These are phyloP conservation scores for Vaccinium myrtillus DNA, from an alignment of 148 eudicot genomes.

Conservation along the genomic window DNA sequence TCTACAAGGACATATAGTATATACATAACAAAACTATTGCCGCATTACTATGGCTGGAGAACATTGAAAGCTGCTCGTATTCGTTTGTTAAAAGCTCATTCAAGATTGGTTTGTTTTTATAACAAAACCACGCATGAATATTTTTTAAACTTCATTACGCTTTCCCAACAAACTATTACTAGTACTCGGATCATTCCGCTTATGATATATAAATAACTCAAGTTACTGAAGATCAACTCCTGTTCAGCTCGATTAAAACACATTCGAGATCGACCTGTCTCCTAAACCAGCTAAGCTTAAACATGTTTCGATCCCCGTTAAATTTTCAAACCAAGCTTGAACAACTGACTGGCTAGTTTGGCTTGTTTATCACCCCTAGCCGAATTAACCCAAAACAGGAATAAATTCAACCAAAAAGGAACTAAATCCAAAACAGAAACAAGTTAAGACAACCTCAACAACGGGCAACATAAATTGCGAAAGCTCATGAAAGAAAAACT, in stretches of 20 bases:
- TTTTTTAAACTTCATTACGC: not conserved
- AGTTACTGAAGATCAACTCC: not conserved
- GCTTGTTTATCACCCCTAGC: not conserved
- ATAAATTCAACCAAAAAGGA: not conserved
- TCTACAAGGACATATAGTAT: not conserved
- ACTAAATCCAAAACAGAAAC: not conserved
- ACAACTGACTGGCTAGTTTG: not conserved
- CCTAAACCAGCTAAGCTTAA: not conserved
- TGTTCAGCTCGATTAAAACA: not conserved
- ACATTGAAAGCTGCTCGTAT: not conserved
- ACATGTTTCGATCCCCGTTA: not conserved
- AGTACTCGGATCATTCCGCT: not conserved
- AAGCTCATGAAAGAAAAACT: not conserved
- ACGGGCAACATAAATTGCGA: not conserved
- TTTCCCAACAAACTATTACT: not conserved
- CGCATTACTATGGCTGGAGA: no score
- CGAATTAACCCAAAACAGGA: not conserved
- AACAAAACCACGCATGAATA: not conserved
- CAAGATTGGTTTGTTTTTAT: not conserved
- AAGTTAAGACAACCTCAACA: not conserved
- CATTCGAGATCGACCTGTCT: not conserved
- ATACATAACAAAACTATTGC: no score
- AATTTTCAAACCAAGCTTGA: not conserved
- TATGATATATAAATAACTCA: not conserved
- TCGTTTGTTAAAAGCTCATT: not conserved